These are phyloP conservation scores for Collybia sp. DNA, from an alignment of 768 basidiomycete species.

Conservation along the genomic window DNA sequence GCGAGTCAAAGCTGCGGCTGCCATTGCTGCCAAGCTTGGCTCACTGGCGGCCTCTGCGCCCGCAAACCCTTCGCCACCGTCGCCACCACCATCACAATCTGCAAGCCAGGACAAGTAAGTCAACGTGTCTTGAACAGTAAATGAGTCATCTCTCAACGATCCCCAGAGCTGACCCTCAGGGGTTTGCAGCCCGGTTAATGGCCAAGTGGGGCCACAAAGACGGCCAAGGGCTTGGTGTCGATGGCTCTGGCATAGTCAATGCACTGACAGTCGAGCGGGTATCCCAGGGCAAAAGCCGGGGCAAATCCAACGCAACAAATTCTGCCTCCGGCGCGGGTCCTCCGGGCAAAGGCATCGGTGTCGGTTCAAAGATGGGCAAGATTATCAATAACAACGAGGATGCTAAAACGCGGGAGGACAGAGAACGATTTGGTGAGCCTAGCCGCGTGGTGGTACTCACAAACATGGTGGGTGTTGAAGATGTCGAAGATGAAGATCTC, in stretches of 20 bases:
- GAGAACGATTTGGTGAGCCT: conserved; percentile 80
- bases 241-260: conserved; percentile 83
- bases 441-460: conserved; percentile 87
- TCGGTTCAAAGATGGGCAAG: conserved; percentile 73
- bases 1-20: conserved; percentile 71
- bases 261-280: conserved; percentile 81
- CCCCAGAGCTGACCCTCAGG: conserved; percentile 54
- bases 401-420: conserved; percentile 69
- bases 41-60: conserved; percentile 42
- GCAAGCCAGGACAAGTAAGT: conserved; percentile 28
- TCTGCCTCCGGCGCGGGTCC: conserved; percentile 25
- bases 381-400: conserved; percentile 92
- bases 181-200: conserved; percentile 86
- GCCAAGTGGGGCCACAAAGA: conserved; percentile 96
- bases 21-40: conserved; percentile 71
- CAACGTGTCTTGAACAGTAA: not conserved
- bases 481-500: conserved; percentile 80
- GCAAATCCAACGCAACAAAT: conserved; percentile 32
- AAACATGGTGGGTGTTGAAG: conserved; percentile 84
- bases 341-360: conserved; percentile 32
- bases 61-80: conserved; percentile 16
- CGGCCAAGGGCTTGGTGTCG: conserved; percentile 86
- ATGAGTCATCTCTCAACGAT: no score
- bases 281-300: conserved; percentile 17
- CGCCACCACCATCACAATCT: conserved; percentile 21